These are phyloP conservation scores for Suhomyces pyralidae DNA, from an alignment of 805 yeast species.

Conservation along the genomic window DNA sequence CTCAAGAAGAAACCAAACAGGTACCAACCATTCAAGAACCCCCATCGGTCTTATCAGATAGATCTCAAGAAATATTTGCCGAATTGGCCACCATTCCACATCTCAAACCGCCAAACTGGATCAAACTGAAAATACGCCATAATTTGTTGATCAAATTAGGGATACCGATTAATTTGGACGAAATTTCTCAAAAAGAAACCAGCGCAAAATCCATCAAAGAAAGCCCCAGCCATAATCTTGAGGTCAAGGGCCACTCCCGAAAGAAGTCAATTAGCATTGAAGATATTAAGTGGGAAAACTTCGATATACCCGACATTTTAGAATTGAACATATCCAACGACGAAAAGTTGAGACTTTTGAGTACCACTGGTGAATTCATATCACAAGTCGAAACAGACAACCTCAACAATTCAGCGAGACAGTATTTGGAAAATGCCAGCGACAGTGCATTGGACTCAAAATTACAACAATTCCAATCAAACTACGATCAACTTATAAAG, in stretches of 20 bases:
- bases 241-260: constrained; percentile 1
- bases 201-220: neutral
- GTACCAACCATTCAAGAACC: neutral
- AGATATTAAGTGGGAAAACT: constrained; percentile 36
- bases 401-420: constrained; percentile 28
- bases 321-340: constrained; percentile 28
- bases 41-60: constrained; percentile 21
- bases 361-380: constrained; percentile 24
- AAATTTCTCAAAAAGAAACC: constrained; percentile 21
- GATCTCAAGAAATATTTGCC: constrained; percentile 41
- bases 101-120: constrained; percentile 66
- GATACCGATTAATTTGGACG: constrained; percentile 70
- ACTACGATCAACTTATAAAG: constrained; percentile 23
- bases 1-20: constrained; percentile 1
- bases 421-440: constrained; percentile 19
- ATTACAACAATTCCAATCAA: constrained; percentile 29
- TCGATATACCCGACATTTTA: constrained; percentile 33
- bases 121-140: constrained; percentile 59
- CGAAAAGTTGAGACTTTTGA: constrained; percentile 21
- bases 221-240: neutral
- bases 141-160: constrained; percentile 63
- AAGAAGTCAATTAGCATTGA: constrained; percentile 4
- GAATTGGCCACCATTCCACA: constrained; percentile 48
- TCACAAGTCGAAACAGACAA: constrained; percentile 34
- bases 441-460: constrained; percentile 22